Conservation (phyloP, 495 filamentous ascomycete genomes). For the Chaetomium fimeti region DNA sequence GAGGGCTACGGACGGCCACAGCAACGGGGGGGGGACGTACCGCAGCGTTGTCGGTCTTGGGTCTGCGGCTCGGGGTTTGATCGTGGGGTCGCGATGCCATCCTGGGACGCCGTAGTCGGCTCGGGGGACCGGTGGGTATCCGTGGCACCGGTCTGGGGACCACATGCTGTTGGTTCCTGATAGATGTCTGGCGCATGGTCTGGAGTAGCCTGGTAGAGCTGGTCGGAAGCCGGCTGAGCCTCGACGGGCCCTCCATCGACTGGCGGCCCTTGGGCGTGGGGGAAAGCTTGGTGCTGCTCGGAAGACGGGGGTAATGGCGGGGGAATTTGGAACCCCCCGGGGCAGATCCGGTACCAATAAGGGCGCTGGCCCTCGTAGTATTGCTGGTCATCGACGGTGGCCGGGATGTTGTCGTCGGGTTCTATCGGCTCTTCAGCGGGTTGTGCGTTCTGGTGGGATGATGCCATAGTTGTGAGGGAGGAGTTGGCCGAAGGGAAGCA, state of each 20-base stretch:
- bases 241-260: background rate
- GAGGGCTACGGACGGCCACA: background rate
- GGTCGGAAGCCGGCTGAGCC: background rate
- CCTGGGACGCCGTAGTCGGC: background rate
- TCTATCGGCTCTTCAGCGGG: background rate
- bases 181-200: background rate
- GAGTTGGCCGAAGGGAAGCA: background rate
- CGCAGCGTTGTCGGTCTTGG: background rate
- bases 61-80: background rate
- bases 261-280: background rate
- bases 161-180: background rate
- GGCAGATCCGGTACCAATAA: background rate
- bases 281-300: background rate
- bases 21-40: background rate
- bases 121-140: background rate
- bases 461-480: background rate
- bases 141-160: background rate
- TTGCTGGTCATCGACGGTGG: background rate
- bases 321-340: background rate
- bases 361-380: background rate
- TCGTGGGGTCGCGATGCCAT: background rate
- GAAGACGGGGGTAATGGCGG: background rate
- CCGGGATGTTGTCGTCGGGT: constrained; percentile 1
- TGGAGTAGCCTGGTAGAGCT: background rate
- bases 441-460: background rate